These are phyloP conservation scores for Stachybotrys elegans DNA, from an alignment of 2,329 filamentous ascomycete species.

Conservation along the genomic window DNA sequence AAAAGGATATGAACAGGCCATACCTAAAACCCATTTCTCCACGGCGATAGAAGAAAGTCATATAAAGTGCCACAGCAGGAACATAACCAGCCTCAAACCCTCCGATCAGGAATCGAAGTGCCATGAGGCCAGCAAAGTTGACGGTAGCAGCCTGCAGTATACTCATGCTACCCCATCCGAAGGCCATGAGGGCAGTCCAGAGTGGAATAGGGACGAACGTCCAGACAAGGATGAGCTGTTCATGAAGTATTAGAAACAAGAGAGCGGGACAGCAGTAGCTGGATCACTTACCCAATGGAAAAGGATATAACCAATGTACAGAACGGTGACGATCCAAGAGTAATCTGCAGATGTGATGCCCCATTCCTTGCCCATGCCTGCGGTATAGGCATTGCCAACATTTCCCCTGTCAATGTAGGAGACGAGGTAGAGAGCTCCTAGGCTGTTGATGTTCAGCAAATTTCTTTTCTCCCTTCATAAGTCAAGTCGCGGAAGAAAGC, in stretches of 20 bases:
- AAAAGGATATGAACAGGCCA: slow-evolving; percentile 65
- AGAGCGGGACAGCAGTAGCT: too few relatives aligned
- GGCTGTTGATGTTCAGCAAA: too few relatives aligned
- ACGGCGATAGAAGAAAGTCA: slow-evolving; percentile 42
- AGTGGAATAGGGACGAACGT: background rate
- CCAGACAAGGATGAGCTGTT: background rate
- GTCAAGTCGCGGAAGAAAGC: too few relatives aligned
- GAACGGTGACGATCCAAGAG: too few relatives aligned
- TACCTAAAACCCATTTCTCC: slow-evolving; percentile 65
- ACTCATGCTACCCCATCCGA: background rate
- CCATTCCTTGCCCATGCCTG: too few relatives aligned
- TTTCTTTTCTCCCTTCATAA: too few relatives aligned
- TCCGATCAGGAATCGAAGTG: slow-evolving; percentile 22
- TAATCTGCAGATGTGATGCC: too few relatives aligned
- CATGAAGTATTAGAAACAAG: background rate
- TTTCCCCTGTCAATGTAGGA: too few relatives aligned
- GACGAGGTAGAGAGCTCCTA: too few relatives aligned
- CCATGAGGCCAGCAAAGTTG: background rate
- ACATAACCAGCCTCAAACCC: slow-evolving; percentile 38
- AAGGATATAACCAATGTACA: too few relatives aligned
- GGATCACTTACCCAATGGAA: too few relatives aligned
- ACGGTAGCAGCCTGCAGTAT: background rate
- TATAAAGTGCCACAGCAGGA: slow-evolving; percentile 35
- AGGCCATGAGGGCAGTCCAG: background rate
- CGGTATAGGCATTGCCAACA: too few relatives aligned